Evolutionary conservation across 2,329 filamentous ascomycete species (phyloP).

Genomic region (Hysterium pulicare): DNA sequence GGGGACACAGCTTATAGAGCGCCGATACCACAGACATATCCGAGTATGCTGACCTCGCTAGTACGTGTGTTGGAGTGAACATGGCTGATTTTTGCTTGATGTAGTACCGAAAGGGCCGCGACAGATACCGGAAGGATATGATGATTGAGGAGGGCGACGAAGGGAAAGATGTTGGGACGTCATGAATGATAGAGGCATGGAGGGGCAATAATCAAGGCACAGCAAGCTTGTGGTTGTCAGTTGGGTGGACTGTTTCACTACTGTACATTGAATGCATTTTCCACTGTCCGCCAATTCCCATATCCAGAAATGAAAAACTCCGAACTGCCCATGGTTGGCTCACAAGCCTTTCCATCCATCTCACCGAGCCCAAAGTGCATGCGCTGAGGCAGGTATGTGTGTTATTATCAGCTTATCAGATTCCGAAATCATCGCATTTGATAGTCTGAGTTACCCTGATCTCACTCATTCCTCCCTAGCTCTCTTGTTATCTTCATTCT

Average conservation of each 20-base stretch:
- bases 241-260: background rate
- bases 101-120: slow-evolving; percentile 48
- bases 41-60: slow-evolving; percentile 68
- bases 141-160: slow-evolving; percentile 35
- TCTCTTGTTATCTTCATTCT: slow-evolving; percentile 5
- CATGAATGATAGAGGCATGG: background rate
- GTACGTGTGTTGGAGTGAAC: background rate
- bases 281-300: no score
- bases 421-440: no score
- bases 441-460: no score
- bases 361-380: no score
- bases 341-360: no score
- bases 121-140: slow-evolving; percentile 45
- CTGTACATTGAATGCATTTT: slow-evolving; percentile 9
- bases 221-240: background rate
- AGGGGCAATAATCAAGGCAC: background rate
- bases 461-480: slow-evolving; percentile 3
- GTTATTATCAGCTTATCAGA: no score
- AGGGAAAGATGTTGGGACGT: background rate
- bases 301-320: no score
- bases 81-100: no score
- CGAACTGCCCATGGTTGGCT: no score
- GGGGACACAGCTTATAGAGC: slow-evolving; percentile 69
- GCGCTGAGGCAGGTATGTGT: no score
- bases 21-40: slow-evolving; percentile 83